These are phyloP conservation scores for Phaffia rhodozyma DNA, from an alignment of 1,284 basidiomycete species.

Conservation along the genomic window DNA sequence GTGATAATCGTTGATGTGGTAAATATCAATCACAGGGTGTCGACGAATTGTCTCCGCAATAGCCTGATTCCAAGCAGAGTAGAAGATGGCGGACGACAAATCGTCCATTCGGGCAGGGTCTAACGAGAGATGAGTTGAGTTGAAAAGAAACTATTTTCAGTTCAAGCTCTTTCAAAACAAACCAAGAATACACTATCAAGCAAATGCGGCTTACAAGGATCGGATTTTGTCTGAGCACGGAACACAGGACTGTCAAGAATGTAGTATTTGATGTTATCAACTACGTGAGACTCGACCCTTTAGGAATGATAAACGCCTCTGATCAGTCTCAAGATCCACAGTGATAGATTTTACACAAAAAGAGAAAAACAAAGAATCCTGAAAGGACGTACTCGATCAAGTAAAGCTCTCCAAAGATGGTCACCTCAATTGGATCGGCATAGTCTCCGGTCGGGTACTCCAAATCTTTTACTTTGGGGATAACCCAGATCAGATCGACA, in stretches of 20 bases:
- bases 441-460: constrained; percentile 84
- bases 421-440: constrained; percentile 81
- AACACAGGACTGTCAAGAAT: constrained; percentile 87
- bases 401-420: constrained; percentile 88
- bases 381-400: constrained; percentile 52
- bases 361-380: neutral
- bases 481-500: constrained; percentile 81
- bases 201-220: constrained; percentile 44
- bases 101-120: constrained; percentile 91
- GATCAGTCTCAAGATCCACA: neutral
- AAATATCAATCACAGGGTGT: constrained; percentile 36
- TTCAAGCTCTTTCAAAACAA: neutral
- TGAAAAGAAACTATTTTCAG: neutral
- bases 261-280: constrained; percentile 89
- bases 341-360: neutral
- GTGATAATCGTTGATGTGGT: constrained; percentile 62
- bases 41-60: constrained; percentile 78
- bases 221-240: constrained; percentile 83
- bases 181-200: neutral
- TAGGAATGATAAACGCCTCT: neutral
- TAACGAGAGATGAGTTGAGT: neutral
- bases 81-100: constrained; percentile 85
- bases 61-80: constrained; percentile 93
- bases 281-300: constrained; percentile 64
- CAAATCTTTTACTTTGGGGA: constrained; percentile 84